Conservation (phyloP, 2,329 filamentous ascomycete genomes). For the Colletotrichum paranaense region DNA sequence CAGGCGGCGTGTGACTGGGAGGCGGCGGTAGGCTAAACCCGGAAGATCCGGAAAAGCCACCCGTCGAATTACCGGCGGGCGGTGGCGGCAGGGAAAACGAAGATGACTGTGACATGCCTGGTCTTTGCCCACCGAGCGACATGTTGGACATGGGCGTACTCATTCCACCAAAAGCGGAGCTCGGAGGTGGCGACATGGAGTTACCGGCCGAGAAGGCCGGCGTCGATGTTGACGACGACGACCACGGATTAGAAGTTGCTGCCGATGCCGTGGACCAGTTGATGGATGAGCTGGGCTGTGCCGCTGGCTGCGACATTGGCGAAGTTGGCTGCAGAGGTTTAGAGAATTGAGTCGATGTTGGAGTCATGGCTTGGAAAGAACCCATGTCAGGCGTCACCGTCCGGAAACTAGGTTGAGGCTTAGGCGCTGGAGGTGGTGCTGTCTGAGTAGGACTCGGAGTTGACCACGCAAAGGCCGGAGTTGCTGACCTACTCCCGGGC, state of each 20-base stretch:
- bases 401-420: constrained; percentile 59
- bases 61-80: constrained; percentile 47
- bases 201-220: constrained; percentile 22
- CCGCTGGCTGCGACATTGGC: constrained; percentile 36
- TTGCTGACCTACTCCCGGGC: constrained; percentile 47
- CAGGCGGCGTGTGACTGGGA: constrained; percentile 46
- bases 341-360: constrained; percentile 71
- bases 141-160: constrained; percentile 59
- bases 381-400: constrained; percentile 70
- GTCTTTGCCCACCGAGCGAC: constrained; percentile 58
- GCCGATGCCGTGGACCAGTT: constrained; percentile 62
- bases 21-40: constrained; percentile 62
- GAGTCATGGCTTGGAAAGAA: constrained; percentile 65
- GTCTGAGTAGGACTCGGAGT: constrained; percentile 60
- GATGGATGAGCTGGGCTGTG: constrained; percentile 51
- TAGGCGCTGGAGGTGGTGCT: constrained; percentile 46
- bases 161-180: constrained; percentile 51
- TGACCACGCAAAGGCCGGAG: constrained; percentile 72
- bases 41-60: constrained; percentile 42
- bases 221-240: constrained; percentile 45
- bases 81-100: constrained; percentile 71
- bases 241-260: constrained; percentile 61
- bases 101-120: constrained; percentile 49
- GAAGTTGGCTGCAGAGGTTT: constrained; percentile 64
- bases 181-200: constrained; percentile 39